Percentiles rank a stretch among this genome's conserved stretches.
These are phyloP conservation scores for Ascocoryne sarcoides DNA, from an alignment of 2,329 filamentous ascomycete species.

Conservation along the genomic window DNA sequence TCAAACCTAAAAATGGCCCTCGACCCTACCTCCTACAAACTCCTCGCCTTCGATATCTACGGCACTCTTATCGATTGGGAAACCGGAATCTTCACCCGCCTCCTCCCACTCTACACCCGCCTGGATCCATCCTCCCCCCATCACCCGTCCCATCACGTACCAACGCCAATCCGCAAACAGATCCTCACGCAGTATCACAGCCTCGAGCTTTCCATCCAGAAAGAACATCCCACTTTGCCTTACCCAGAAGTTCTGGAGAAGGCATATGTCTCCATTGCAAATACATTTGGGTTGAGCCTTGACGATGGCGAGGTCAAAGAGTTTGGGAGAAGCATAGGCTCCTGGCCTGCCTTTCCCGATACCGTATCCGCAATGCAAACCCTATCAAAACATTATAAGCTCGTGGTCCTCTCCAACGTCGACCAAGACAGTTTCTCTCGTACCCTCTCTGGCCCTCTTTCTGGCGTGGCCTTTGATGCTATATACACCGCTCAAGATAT, in stretches of 20 bases:
- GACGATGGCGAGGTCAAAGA: conserved; percentile 26
- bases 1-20: conserved; percentile 16
- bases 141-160: conserved; percentile 10
- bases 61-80: conserved; percentile 77
- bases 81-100: conserved; percentile 47
- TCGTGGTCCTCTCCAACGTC: conserved; percentile 49
- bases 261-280: conserved; percentile 31
- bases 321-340: conserved; percentile 36
- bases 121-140: conserved; percentile 10
- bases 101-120: conserved; percentile 33
- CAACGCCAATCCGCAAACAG: conserved; percentile 3
- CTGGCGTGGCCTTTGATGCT: conserved; percentile 46
- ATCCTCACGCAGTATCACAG: conserved; percentile 14
- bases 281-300: conserved; percentile 24
- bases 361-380: conserved; percentile 37
- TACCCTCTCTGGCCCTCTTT: conserved; percentile 38
- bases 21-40: conserved; percentile 15
- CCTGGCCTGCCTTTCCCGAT: conserved; percentile 42
- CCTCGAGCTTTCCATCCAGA: conserved; percentile 30
- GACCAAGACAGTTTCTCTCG: conserved; percentile 42
- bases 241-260: conserved; percentile 43
- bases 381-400: conserved; percentile 37
- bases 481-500: conserved; percentile 63
- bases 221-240: conserved; percentile 38
- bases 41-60: conserved; percentile 56